Conservation (phyloP, 768 basidiomycete species). For the Mycena crocata region DNA sequence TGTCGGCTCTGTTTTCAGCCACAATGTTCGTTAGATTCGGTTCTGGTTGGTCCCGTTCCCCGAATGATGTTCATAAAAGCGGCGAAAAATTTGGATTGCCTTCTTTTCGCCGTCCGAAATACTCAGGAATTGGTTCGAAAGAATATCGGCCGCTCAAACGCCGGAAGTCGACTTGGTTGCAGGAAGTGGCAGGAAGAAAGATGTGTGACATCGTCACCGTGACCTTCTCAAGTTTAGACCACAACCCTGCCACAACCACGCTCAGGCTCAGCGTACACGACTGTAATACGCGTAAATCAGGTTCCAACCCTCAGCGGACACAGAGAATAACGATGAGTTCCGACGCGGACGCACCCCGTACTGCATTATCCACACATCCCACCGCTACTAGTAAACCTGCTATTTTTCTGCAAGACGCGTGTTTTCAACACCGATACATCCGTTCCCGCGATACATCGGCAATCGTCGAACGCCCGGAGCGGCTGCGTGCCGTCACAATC, state of each 20-base stretch:
- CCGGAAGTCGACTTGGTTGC: neutral
- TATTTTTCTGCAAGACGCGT: slow-evolving; percentile 76
- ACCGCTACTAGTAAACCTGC: slow-evolving; percentile 28
- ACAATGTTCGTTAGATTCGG: no score
- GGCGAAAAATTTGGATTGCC: no score
- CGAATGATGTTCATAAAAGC: neutral
- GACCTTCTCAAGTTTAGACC: neutral
- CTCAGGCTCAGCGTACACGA: no score
- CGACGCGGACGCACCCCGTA: slow-evolving; percentile 1
- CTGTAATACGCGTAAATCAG: no score
- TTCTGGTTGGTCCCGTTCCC: no score
- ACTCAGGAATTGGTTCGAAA: neutral
- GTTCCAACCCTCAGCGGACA: neutral
- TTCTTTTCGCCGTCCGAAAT: no score
- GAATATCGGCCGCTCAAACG: no score
- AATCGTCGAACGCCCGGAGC: slow-evolving; percentile 92
- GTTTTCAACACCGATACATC: slow-evolving; percentile 81
- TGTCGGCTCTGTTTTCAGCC: no score
- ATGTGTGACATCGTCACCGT: neutral
- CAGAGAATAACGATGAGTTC: neutral
- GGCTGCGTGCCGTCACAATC: slow-evolving; percentile 84
- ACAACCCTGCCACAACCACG: neutral
- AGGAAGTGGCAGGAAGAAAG: neutral
- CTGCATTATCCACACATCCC: neutral
- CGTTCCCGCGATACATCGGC: slow-evolving; percentile 78